Base-by-base conservation (phyloP, 805 yeast species). In the Candida ulmi region DNA sequence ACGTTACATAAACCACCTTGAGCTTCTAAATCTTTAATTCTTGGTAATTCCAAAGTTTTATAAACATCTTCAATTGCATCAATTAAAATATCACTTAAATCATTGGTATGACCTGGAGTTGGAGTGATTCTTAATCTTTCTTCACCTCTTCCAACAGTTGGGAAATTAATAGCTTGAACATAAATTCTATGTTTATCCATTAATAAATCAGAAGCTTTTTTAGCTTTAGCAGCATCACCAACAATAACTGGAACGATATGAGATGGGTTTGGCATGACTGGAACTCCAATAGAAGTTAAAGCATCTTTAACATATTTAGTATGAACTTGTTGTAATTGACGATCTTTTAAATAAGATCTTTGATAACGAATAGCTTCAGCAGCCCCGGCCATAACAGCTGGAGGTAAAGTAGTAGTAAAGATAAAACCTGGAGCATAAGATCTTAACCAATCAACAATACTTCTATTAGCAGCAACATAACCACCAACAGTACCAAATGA, bases 101-200 rank as follows among this genome's bases (percentile, higher is more conserved):
- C 85, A 42, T 78, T 72, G 16, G 79, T 76, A 62, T 93, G 99
- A 39, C 96, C 97, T 28, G 99, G 99, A 31, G 99, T 90, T 40
- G 99, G 98, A n/a, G 99, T 93, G 58, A 93, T 80, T 67, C 99
- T 81, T 55, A 93, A 77, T 61, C 99, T 81, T 69, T 93, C 99
- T 49, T 88, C 83, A 44, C 99, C 99, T 51, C 84, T 80, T 16
- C 96, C 83, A 44, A 93, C 99, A 18, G 99, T 93, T 45, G 99
- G 99, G 79, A 83, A 93, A 69, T 93, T 93, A 62, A 93, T 93
- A 35, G 98, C 96, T 69, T 93, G 99, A 34, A 95, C 99, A 58
- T 93, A 93, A 60, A 93, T 90, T 48, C 76, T 74, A 66, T 88
- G 84, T 54, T 84, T 79, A 47, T 83, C 75, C 71, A 93, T 78